A percentile compares a stretch with the other conserved stretches of the same genome.
Evolutionary conservation across 2,329 filamentous ascomycete genomes (phyloP).

Genomic region (Pseudocercospora vitis): DNA sequence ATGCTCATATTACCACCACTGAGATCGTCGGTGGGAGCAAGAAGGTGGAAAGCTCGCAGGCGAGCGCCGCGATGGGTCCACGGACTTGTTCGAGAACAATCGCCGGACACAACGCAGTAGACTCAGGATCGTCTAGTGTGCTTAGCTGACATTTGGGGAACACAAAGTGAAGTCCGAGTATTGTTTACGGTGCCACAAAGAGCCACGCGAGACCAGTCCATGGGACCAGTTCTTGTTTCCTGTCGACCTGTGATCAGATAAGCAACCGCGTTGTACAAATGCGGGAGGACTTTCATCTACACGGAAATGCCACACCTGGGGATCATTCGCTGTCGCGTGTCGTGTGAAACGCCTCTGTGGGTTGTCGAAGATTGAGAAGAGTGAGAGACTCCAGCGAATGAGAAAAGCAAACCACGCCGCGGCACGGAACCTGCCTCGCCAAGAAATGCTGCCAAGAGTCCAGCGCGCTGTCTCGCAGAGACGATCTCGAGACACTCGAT

Average conservation of each 20-base stretch:
- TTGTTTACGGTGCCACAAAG: slow-evolving; percentile 12
- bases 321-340: slow-evolving; percentile 5
- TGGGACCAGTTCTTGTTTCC: slow-evolving; percentile 6
- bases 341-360: slow-evolving; percentile 5
- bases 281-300: background rate
- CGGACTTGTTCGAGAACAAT: background rate
- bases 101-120: background rate
- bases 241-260: slow-evolving; percentile 17
- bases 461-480: slow-evolving; percentile 6
- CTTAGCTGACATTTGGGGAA: background rate
- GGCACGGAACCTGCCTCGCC: background rate
- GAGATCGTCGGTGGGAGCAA: slow-evolving; percentile 2
- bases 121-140: background rate
- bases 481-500: slow-evolving; percentile 16
- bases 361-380: slow-evolving; percentile 5
- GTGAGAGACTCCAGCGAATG: slow-evolving; percentile 14
- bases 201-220: slow-evolving; percentile 8
- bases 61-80: background rate
- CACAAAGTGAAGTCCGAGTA: background rate
- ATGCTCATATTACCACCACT: slow-evolving; percentile 10
- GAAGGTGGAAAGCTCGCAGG: background rate
- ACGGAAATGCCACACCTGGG: background rate
- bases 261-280: slow-evolving; percentile 7
- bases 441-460: slow-evolving; percentile 7
- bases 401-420: slow-evolving; percentile 2